These are phyloP conservation scores for Phytomonas sp. DNA, from an alignment of 208 protist genomes.

Conservation along the genomic window DNA sequence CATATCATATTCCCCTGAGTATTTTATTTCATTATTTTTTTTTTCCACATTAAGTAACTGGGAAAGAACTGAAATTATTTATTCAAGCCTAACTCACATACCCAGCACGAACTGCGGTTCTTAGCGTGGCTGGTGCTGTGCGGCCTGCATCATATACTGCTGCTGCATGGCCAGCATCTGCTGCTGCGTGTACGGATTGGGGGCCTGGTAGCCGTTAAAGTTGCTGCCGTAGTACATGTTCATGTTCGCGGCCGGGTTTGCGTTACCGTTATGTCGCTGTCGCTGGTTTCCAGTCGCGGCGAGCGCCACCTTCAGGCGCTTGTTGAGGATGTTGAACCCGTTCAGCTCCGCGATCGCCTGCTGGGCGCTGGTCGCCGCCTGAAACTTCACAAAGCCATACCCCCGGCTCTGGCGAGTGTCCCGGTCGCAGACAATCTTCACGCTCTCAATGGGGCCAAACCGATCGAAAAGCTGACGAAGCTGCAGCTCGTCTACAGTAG, in stretches of 20 bases:
- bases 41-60: constrained; percentile 3
- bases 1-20: constrained; percentile 7
- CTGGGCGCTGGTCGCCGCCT: constrained; percentile 54
- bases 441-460: constrained; percentile 76
- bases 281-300: constrained; percentile 68
- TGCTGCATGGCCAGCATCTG: constrained; percentile 65
- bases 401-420: constrained; percentile 78
- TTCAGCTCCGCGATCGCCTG: constrained; percentile 74
- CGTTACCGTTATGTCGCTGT: constrained; percentile 24
- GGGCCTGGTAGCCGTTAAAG: constrained; percentile 44
- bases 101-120: constrained; percentile 2
- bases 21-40: not conserved
- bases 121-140: constrained; percentile 32
- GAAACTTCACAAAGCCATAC: constrained; percentile 89
- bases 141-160: constrained; percentile 43
- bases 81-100: not conserved
- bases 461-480: constrained; percentile 79
- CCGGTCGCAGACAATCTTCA: constrained; percentile 86
- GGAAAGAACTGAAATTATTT: too few species aligned
- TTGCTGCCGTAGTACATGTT: constrained; percentile 48
- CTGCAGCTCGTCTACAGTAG: constrained; percentile 76
- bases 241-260: constrained; percentile 21
- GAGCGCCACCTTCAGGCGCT: constrained; percentile 83
- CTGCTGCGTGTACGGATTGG: constrained; percentile 64
- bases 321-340: constrained; percentile 81